Conservation (phyloP, 1,284 basidiomycete genomes). For the Naganishia sp. region DNA sequence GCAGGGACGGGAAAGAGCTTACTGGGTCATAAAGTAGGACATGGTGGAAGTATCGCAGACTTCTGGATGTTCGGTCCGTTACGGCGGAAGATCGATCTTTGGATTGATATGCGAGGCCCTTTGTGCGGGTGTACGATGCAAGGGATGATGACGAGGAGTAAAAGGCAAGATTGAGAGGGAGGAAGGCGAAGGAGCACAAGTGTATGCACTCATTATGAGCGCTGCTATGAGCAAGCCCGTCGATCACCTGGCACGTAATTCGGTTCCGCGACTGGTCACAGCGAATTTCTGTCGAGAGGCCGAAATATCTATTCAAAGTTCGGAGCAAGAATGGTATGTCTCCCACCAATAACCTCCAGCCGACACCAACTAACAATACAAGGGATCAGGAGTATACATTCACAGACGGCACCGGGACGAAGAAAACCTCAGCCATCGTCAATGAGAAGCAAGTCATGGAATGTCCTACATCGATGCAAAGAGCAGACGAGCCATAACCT, state of each 20-base stretch:
- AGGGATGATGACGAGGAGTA: not conserved
- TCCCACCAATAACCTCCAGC: no score
- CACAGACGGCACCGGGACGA: no score
- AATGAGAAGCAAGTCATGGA: no score
- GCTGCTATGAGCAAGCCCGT: not conserved
- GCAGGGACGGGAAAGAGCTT: slow-evolving; percentile 32
- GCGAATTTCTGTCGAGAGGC: not conserved
- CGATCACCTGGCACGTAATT: not conserved
- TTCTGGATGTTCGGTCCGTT: not conserved
- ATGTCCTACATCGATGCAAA: no score
- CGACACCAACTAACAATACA: no score
- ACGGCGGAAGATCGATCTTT: not conserved
- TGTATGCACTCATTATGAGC: not conserved
- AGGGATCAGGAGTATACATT: no score
- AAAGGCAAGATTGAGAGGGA: not conserved
- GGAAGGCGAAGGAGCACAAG: not conserved
- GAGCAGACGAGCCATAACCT: not conserved
- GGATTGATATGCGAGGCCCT: no score
- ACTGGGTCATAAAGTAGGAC: slow-evolving; percentile 58
- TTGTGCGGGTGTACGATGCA: no score
- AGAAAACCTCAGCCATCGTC: no score
- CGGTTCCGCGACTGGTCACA: not conserved
- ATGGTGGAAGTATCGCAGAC: slow-evolving; percentile 36
- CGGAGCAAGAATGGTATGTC: not conserved
- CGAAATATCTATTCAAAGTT: not conserved